Base-by-base conservation (phyloP, 768 basidiomycete species). In the Termitomyces sp. region DNA sequence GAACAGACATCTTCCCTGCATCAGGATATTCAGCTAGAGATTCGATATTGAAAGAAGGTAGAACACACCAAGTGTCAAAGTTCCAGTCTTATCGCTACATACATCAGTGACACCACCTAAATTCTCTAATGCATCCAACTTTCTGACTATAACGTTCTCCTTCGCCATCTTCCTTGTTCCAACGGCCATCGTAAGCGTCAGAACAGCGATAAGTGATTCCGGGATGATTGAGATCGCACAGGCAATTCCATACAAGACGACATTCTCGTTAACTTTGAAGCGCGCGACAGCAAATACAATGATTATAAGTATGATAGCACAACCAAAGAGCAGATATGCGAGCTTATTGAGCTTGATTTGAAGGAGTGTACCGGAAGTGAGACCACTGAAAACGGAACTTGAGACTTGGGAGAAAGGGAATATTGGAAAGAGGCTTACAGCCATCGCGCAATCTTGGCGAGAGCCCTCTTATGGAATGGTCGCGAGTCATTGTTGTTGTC, bases 1-100 rank as follows among this genome's bases (percentile, higher is more conserved):
- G 68, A 22, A 75, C 73, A 2, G 71, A 72, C 74, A 75, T 76
- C 58, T 72, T 65, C 1, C 75, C 75, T 73, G 23, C 4, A 31
- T 5, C 18, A 46, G 1, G 44, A 52, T 18, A 2, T 16, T n/a
- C 25, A 53, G 44, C 33, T 46, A 43, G 7, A 23, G 0, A 44
- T n/a, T n/a, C n/a, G 11, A 3, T 2, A 16, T 0, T 42, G 18
- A 1, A 32, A 11, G 1, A 29, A 27, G 7, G 7, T 2, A 15
- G 3, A 41, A 57, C 60, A 45, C 25, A 67, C 70, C 70, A 1
- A 74, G 66, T 2, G 81, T 82, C 29, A 82, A 64, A 15, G 85
- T 87, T 23, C 85, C 85, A 0, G 85, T 87, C 66, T 86, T 86
- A 66, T 87, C 85, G 22, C 81, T 83, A 64, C 84, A 86, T 36